Conservation (phyloP, 148 eudicot genomes). For the Euryodendron excelsum region DNA sequence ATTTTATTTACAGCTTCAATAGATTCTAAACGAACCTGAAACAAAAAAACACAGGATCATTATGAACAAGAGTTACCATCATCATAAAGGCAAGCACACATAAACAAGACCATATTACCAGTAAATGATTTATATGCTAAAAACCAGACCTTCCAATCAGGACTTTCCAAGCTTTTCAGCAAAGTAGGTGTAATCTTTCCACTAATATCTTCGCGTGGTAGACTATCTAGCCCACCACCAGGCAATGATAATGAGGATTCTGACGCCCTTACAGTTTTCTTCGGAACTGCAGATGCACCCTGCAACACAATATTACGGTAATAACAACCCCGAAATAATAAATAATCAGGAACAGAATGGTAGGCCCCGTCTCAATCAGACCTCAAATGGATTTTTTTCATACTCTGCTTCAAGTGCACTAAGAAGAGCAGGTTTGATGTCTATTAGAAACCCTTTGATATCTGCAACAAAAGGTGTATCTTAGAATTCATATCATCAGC, state of each 20-base stretch:
- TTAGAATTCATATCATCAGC: slow-evolving; percentile 4
- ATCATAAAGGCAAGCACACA: not conserved
- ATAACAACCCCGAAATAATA: not conserved
- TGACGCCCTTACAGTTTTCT: slow-evolving; percentile 67
- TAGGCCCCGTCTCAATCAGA: slow-evolving; percentile 9
- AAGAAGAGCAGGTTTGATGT: slow-evolving; percentile 98
- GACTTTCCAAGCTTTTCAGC: slow-evolving; percentile 86
- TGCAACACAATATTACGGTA: slow-evolving; percentile 20
- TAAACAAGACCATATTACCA: not conserved
- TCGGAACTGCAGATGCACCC: slow-evolving; percentile 84
- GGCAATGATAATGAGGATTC: slow-evolving; percentile 49
- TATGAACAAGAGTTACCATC: not conserved
- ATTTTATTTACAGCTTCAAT: slow-evolving; percentile 82
- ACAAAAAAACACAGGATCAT: slow-evolving; percentile 7
- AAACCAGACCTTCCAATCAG: slow-evolving; percentile 87
- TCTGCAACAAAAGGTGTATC: slow-evolving; percentile 38
- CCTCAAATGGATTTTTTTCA: slow-evolving; percentile 98
- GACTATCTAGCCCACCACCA: slow-evolving; percentile 74
- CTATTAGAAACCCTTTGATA: slow-evolving; percentile 85
- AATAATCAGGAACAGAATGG: not conserved
- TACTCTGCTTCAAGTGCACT: slow-evolving; percentile 98
- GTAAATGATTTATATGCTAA: not conserved
- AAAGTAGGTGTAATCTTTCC: slow-evolving; percentile 75
- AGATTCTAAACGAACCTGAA: slow-evolving; percentile 84
- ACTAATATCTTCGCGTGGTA: slow-evolving; percentile 97